Evolutionary conservation across 2,329 filamentous ascomycete genomes (phyloP), one percentile per base, ranked within the genome.

Genomic region (Aspergillus alliaceus): DNA sequence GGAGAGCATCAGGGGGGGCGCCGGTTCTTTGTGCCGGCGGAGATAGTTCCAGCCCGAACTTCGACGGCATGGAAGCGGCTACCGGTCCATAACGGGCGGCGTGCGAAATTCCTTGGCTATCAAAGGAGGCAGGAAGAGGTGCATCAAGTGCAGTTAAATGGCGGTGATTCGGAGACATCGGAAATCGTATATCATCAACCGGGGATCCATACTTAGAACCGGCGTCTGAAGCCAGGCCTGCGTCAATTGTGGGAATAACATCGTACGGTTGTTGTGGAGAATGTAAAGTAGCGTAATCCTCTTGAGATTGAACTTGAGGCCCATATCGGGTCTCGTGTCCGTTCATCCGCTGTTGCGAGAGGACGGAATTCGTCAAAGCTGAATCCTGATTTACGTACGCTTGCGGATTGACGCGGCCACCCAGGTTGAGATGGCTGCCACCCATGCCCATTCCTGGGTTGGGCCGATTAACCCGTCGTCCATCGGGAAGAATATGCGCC

Each of bases 31-130:
- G 82, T 0, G 91, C 92, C 1, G 91, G 89, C 5, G 92, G 92
- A 8, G 90, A 92, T 47, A 75, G 61, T 52, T 96, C 93, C 64
- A 97, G 80, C 14, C 90, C 90, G 67, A 98, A 97, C 66, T 93
- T 91, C 51, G 91, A 90, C 9, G 95, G 95, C 11, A 98, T 90
- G 0, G 93, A 98, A 0, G 93, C 91, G 7, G 93, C 93, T 75
- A 96, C 92, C 0, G 93, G 91, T 0, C 90, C 95, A 72, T 93
- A 92, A 58, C 91, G 86, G 18, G 93, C 93, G 60, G 91, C 92
- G 72, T 93, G 90, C 11, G 93, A 97, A 53, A 97, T 90, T 50
- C 93, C 93, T 69, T 97, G 95, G 66, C 92, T 96, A 75, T 98
- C 95, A 72, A 98, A 97, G 0, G 93, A 98, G 8, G 93, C 91